These are phyloP conservation scores for Bocquillonia castaneifolia DNA, from an alignment of 441 rosid genomes.

Conservation along the genomic window DNA sequence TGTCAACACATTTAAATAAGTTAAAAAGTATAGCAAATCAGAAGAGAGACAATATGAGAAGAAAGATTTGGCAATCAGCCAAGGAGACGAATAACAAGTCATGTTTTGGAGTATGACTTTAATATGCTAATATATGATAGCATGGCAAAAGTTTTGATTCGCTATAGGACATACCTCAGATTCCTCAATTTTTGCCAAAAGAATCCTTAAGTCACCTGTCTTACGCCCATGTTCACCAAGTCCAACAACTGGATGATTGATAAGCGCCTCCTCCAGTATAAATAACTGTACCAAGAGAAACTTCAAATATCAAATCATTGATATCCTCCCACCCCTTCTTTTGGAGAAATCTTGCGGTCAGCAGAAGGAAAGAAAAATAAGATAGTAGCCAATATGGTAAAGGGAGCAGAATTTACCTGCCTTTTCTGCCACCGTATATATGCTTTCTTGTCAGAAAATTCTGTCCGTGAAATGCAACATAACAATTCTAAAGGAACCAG, in stretches of 20 bases:
- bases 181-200: slow-evolving; percentile 91
- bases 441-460: slow-evolving; percentile 95
- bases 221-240: slow-evolving; percentile 89
- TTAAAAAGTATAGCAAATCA: background rate
- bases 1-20: background rate
- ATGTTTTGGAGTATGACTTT: background rate
- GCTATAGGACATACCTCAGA: slow-evolving; percentile 62
- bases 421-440: slow-evolving; percentile 98
- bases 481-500: slow-evolving; percentile 86
- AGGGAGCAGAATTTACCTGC: slow-evolving; percentile 63
- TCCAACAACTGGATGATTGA: slow-evolving; percentile 87
- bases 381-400: background rate
- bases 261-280: slow-evolving; percentile 94
- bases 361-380: background rate
- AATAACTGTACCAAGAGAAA: slow-evolving; percentile 56
- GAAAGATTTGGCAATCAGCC: background rate
- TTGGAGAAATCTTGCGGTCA: slow-evolving; percentile 15
- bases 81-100: background rate
- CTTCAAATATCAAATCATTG: slow-evolving; percentile 12
- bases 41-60: background rate
- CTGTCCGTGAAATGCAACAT: slow-evolving; percentile 85
- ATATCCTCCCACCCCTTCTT: slow-evolving; percentile 13
- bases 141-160: background rate
- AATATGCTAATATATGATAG: background rate
- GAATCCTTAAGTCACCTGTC: slow-evolving; percentile 69